Conservation (phyloP, 2,329 filamentous ascomycete genomes). For the Pseudogymnoascus sp. region DNA sequence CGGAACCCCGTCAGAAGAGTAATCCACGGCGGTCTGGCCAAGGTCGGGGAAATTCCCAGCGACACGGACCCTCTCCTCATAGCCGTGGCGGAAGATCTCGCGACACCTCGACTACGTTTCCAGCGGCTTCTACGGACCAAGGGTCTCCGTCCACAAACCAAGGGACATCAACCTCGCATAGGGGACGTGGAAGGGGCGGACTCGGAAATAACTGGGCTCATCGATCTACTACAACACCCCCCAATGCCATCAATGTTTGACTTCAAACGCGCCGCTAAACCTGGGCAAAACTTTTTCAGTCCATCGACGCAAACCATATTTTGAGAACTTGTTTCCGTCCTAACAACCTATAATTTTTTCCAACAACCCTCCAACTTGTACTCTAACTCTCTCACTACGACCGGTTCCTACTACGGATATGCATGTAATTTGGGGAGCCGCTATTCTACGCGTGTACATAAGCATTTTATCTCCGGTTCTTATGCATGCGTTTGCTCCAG, state of each 20-base stretch:
- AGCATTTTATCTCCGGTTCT: slow-evolving; percentile 3
- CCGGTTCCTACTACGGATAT: slow-evolving; percentile 4
- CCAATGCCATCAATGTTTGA: slow-evolving; percentile 7
- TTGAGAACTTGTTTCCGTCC: slow-evolving; percentile 6
- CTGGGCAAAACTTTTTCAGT: background rate
- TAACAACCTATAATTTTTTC: slow-evolving; percentile 7
- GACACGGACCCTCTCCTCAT: slow-evolving; percentile 23
- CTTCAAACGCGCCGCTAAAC: slow-evolving; percentile 6
- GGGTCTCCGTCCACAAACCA: slow-evolving; percentile 19
- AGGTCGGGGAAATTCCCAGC: slow-evolving; percentile 20
- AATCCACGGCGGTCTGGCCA: slow-evolving; percentile 26
- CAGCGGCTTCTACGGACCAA: slow-evolving; percentile 22
- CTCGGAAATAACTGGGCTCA: slow-evolving; percentile 12
- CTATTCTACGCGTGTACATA: slow-evolving; percentile 9
- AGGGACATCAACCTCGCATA: slow-evolving; percentile 17
- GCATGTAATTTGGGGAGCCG: slow-evolving; percentile 10
- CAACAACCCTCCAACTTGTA: slow-evolving; percentile 7
- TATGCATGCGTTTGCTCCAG: slow-evolving; percentile 9
- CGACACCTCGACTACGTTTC: slow-evolving; percentile 23
- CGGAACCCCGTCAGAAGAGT: slow-evolving; percentile 23
- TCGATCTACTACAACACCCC: background rate
- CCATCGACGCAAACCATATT: slow-evolving; percentile 8
- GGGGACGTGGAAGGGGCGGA: slow-evolving; percentile 23
- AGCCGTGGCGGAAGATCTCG: slow-evolving; percentile 25
- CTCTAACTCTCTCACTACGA: slow-evolving; percentile 7